A percentile compares a stretch with the other conserved stretches of the same genome.
These are phyloP conservation scores for Serendipita vermifera DNA, from an alignment of 768 basidiomycete genomes.

Conservation along the genomic window DNA sequence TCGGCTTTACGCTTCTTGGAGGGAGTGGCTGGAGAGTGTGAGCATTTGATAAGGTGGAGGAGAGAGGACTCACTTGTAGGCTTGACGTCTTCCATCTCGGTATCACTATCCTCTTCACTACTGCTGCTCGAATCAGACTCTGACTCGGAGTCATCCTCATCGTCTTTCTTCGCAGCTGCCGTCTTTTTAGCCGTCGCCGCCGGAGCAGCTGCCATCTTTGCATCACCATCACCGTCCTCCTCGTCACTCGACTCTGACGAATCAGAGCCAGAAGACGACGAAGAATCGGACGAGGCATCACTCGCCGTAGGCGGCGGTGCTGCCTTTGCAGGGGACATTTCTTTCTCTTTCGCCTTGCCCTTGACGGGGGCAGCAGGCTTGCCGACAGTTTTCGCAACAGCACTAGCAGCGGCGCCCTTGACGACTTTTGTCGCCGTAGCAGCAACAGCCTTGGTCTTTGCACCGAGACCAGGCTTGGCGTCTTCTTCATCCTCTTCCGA, in stretches of 20 bases:
- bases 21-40: conserved; percentile 6
- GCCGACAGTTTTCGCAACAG: conserved; percentile 17
- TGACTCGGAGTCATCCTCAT: conserved; percentile 5
- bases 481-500: conserved; percentile 24
- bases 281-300: conserved; percentile 20
- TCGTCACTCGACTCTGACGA: conserved; percentile 20
- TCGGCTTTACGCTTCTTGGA: conserved; percentile 75
- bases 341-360: conserved; percentile 17
- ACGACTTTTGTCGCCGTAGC: not conserved
- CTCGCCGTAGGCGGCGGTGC: conserved; percentile 14
- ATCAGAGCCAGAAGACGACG: conserved; percentile 23
- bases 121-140: not conserved
- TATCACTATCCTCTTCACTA: conserved; percentile 14
- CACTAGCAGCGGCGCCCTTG: conserved; percentile 21
- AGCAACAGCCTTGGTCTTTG: conserved; percentile 13
- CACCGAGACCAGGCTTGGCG: conserved; percentile 15
- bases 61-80: conserved; percentile 21
- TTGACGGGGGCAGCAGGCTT: conserved; percentile 16
- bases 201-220: conserved; percentile 40
- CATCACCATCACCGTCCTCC: conserved; percentile 38
- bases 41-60: not conserved
- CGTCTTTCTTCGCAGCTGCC: conserved; percentile 22
- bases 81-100: conserved; percentile 15
- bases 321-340: conserved; percentile 11
- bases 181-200: conserved; percentile 21